Conservation (phyloP, 176 grass and related monocot species). For the Avena atlantica region DNA sequence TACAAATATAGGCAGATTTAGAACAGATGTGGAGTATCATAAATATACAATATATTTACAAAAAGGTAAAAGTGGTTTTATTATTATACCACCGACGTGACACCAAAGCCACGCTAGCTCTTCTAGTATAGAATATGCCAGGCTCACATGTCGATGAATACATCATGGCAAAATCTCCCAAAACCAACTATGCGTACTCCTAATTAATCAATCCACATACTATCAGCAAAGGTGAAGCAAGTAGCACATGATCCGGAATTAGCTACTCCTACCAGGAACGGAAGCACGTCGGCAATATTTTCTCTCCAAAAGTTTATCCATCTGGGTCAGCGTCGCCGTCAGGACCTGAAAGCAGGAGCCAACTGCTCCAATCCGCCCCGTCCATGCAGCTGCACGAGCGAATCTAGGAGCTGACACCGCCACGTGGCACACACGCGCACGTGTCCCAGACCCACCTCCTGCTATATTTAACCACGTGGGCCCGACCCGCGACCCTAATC, state of each 20-base stretch:
- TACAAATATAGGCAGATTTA: too few relatives aligned
- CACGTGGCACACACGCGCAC: conserved; percentile 50
- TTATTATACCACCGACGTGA: too few relatives aligned
- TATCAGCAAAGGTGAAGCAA: neutral
- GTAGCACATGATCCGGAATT: conserved; percentile 2
- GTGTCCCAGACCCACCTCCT: neutral
- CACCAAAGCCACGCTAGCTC: too few relatives aligned
- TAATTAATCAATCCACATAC: neutral
- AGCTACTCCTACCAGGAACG: neutral
- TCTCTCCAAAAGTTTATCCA: neutral
- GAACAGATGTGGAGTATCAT: too few relatives aligned
- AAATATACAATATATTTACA: too few relatives aligned
- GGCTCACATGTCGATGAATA: neutral
- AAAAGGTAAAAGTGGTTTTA: too few relatives aligned
- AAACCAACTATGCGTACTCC: neutral
- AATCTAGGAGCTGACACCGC: conserved; percentile 48
- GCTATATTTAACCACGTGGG: conserved; percentile 17
- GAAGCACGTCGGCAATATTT: conserved; percentile 1
- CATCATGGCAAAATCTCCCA: neutral
- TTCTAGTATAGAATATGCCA: too few relatives aligned
- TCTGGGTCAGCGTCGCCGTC: neutral
- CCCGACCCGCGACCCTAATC: neutral
- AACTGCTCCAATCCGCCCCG: conserved; percentile 20
- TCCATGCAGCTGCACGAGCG: conserved; percentile 51
- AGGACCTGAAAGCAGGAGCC: conserved; percentile 9